These are phyloP conservation scores for Xerocomus nothofagi DNA, from an alignment of 1,284 basidiomycete genomes.

Conservation along the genomic window DNA sequence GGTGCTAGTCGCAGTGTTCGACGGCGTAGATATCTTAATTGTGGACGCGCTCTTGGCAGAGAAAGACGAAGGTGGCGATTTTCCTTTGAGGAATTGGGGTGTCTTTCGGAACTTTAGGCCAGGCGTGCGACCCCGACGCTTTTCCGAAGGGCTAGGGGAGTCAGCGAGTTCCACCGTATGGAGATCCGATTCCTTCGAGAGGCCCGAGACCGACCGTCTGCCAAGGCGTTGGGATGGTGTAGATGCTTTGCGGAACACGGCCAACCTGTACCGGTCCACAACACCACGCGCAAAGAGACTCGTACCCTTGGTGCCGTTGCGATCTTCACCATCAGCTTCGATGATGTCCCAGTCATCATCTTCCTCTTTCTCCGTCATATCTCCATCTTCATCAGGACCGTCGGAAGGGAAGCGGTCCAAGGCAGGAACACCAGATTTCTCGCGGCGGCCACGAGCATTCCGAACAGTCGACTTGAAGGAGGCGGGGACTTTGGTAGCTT, in stretches of 20 bases:
- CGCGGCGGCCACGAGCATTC: slow-evolving; percentile 47
- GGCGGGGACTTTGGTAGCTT: slow-evolving; percentile 33
- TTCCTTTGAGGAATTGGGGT: slow-evolving; percentile 69
- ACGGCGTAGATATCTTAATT: slow-evolving; percentile 42
- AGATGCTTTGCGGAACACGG: slow-evolving; percentile 78
- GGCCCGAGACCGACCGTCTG: slow-evolving; percentile 54
- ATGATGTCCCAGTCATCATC: slow-evolving; percentile 88
- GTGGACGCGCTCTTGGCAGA: slow-evolving; percentile 48
- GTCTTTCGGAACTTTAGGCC: slow-evolving; percentile 71
- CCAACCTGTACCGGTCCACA: slow-evolving; percentile 75
- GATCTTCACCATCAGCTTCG: slow-evolving; percentile 74
- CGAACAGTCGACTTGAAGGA: slow-evolving; percentile 28
- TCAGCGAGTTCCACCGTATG: slow-evolving; percentile 31
- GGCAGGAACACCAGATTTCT: slow-evolving; percentile 77
- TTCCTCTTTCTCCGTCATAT: slow-evolving; percentile 58
- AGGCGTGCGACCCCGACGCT: slow-evolving; percentile 63
- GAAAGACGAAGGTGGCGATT: slow-evolving; percentile 60
- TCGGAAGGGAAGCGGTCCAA: slow-evolving; percentile 68
- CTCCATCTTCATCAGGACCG: slow-evolving; percentile 54
- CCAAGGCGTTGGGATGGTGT: slow-evolving; percentile 52
- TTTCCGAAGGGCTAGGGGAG: slow-evolving; percentile 52
- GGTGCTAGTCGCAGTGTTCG: slow-evolving; percentile 48
- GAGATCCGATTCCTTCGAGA: slow-evolving; percentile 54
- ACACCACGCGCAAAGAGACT: slow-evolving; percentile 83
- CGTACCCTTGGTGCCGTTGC: slow-evolving; percentile 71